A percentile compares a stretch with the other conserved stretches of the same genome.
Conservation (phyloP, 495 filamentous ascomycete genomes). For the Hypoxylon fragiforme region DNA sequence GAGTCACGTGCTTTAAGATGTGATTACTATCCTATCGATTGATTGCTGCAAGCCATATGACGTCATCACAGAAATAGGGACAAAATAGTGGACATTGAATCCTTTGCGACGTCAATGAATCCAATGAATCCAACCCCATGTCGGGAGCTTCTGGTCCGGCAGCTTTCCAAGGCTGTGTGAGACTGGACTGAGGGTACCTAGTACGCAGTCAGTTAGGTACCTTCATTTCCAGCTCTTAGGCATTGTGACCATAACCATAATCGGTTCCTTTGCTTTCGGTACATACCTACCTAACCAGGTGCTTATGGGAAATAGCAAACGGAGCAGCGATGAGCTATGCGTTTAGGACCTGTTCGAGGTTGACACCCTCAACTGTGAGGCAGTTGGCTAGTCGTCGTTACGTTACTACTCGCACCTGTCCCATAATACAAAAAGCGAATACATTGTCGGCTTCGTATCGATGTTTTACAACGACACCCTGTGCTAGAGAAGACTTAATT, state of each 20-base stretch:
- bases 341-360: constrained; percentile 32
- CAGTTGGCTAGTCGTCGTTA: constrained; percentile 15
- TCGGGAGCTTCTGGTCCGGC: constrained; percentile 17
- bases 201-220: no score
- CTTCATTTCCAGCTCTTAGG: no score
- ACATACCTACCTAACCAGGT: no score
- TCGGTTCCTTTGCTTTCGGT: no score
- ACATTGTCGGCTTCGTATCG: not conserved
- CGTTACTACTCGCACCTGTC: not conserved
- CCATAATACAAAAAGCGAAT: not conserved
- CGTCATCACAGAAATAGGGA: constrained; percentile 17
- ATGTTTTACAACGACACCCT: constrained; percentile 12
- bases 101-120: constrained; percentile 2
- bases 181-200: not conserved
- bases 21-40: no score
- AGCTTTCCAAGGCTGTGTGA: constrained; percentile 9
- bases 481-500: constrained; percentile 6
- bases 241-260: no score
- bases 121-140: no score
- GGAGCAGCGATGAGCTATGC: constrained; percentile 39
- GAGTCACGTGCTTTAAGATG: not conserved
- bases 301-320: no score
- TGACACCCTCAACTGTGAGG: constrained; percentile 27
- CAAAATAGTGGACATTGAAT: constrained; percentile 5
- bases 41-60: constrained; percentile 5